A percentile compares a stretch with the other conserved stretches of the same genome.
Conservation (phyloP, 495 filamentous ascomycete genomes). For the Jackrogersella minutella region DNA sequence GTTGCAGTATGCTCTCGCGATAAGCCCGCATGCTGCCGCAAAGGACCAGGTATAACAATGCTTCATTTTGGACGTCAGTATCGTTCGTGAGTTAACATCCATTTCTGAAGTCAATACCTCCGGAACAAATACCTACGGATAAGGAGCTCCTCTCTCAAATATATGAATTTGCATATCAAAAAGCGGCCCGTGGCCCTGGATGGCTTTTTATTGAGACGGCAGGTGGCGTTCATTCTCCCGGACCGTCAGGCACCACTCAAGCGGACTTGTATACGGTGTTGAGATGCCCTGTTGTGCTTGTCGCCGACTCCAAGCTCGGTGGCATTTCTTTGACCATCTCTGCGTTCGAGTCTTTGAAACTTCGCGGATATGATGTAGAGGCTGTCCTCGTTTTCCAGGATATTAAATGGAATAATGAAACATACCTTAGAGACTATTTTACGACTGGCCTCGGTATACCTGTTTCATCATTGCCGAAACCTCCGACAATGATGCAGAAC, state of each 20-base stretch:
- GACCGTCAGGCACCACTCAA: constrained; percentile 75
- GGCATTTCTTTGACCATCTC: constrained; percentile 79
- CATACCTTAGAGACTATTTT: constrained; percentile 72
- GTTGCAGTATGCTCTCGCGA: constrained; percentile 72
- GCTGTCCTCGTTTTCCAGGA: constrained; percentile 70
- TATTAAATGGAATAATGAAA: constrained; percentile 67
- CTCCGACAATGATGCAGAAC: constrained; percentile 52
- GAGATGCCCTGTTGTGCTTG: constrained; percentile 72
- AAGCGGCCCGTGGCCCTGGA: constrained; percentile 50
- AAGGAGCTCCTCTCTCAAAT: constrained; percentile 57
- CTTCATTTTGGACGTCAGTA: not conserved
- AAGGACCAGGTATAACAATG: constrained; percentile 42
- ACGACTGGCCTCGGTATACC: constrained; percentile 59
- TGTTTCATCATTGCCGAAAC: constrained; percentile 60
- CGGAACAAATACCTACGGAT: constrained; percentile 63
- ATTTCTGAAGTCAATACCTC: constrained; percentile 46
- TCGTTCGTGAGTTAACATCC: not conserved
- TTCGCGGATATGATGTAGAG: constrained; percentile 78
- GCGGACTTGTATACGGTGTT: constrained; percentile 77
- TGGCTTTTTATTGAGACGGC: constrained; percentile 76
- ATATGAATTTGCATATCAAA: constrained; percentile 52
- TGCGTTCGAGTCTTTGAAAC: constrained; percentile 74
- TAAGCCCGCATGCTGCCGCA: constrained; percentile 79
- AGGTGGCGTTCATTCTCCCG: constrained; percentile 77
- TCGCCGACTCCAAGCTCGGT: constrained; percentile 74